phyloP scores from a whole-genome alignment of 2,329 filamentous ascomycete genomes.

The Canariomyces notabilis region DNA sequence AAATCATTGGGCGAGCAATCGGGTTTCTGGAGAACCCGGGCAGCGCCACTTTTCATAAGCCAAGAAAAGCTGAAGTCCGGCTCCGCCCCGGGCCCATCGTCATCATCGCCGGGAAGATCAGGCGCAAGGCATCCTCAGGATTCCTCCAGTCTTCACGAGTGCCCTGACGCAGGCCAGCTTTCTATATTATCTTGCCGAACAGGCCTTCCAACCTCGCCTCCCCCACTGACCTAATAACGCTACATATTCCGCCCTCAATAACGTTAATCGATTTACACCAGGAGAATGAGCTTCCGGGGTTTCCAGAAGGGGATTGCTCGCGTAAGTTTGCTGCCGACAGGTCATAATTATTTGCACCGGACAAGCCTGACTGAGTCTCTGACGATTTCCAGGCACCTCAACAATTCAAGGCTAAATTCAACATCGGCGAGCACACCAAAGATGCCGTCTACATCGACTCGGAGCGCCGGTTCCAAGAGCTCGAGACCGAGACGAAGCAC shows the following conservation, averaged over 20 bases:
- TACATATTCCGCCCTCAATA: neutral
- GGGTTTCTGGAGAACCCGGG: slow-evolving; percentile 10
- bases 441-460: slow-evolving; percentile 93
- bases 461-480: slow-evolving; percentile 86
- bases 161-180: no score
- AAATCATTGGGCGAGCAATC: slow-evolving; percentile 9
- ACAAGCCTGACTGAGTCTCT: slow-evolving; percentile 29
- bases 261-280: neutral
- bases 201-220: neutral
- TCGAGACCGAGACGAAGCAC: slow-evolving; percentile 93
- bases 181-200: neutral
- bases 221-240: neutral
- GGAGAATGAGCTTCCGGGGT: slow-evolving; percentile 89
- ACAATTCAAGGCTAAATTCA: slow-evolving; percentile 86
- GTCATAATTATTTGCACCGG: neutral
- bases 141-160: no score
- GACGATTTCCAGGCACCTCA: slow-evolving; percentile 65
- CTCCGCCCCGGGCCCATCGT: slow-evolving; percentile 22
- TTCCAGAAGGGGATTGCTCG: slow-evolving; percentile 85
- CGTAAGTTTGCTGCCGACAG: slow-evolving; percentile 48
- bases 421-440: slow-evolving; percentile 91
- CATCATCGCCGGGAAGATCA: slow-evolving; percentile 18
- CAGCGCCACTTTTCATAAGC: slow-evolving; percentile 20
- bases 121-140: slow-evolving; percentile 11
- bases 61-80: slow-evolving; percentile 17